Conservation (phyloP, 2,329 filamentous ascomycete species). For the Triangularia setosa region DNA sequence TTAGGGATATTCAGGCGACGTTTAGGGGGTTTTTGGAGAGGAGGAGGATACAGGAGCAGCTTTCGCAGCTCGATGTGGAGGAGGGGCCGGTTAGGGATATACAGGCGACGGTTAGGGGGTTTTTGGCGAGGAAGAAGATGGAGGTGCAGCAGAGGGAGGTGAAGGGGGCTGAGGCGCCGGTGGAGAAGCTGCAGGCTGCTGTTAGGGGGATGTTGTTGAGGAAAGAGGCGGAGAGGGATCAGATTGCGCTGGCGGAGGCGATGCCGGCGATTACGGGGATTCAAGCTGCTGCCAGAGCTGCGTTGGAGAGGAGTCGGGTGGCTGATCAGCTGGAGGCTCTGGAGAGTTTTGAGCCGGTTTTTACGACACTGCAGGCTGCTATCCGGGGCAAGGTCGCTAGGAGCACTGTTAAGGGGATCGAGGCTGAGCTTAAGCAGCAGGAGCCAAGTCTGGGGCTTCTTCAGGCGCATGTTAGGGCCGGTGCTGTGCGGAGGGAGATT, state of each 20-base stretch:
- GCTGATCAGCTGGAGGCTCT: slow-evolving; percentile 49
- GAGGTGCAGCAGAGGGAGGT: slow-evolving; percentile 55
- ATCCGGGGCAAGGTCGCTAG: slow-evolving; percentile 48
- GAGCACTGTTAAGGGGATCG: slow-evolving; percentile 40
- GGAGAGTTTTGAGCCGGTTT: slow-evolving; percentile 45
- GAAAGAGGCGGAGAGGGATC: slow-evolving; percentile 50
- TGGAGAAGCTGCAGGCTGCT: slow-evolving; percentile 61
- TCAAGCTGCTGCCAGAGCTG: slow-evolving; percentile 64
- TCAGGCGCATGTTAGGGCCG: slow-evolving; percentile 52
- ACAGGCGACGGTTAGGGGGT: slow-evolving; percentile 64
- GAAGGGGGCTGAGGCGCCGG: slow-evolving; percentile 45
- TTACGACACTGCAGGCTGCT: slow-evolving; percentile 47
- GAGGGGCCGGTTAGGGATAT: slow-evolving; percentile 62
- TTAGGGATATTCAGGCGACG: slow-evolving; percentile 70
- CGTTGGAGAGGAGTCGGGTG: slow-evolving; percentile 54
- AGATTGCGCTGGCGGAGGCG: slow-evolving; percentile 49
- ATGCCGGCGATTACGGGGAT: slow-evolving; percentile 50
- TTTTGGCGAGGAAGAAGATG: slow-evolving; percentile 57
- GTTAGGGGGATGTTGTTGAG: slow-evolving; percentile 65
- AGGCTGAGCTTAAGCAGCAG: slow-evolving; percentile 46
- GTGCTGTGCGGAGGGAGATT: slow-evolving; percentile 50
- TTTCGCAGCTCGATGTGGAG: slow-evolving; percentile 57
- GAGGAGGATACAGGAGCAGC: slow-evolving; percentile 51
- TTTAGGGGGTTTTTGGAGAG: slow-evolving; percentile 75
- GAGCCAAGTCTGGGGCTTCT: slow-evolving; percentile 42